Evolutionary conservation across 352 stramenopile genomes (phyloP), one percentile per base, ranked within the genome.

Genomic region (Elongisporangium prolatum): DNA sequence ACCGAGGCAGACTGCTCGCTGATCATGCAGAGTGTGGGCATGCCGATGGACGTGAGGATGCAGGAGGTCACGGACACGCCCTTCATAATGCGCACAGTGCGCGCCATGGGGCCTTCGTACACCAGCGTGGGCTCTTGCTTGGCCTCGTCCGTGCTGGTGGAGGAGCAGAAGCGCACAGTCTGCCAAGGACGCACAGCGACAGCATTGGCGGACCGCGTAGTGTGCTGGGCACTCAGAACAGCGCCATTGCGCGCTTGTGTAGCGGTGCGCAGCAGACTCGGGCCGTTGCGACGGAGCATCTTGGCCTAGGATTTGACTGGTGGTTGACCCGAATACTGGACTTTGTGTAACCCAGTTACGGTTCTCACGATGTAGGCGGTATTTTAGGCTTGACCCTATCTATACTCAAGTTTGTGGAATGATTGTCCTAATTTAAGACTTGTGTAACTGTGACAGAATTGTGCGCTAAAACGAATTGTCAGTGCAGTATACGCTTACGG

Each of bases 21-120:
- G 21, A 92, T 53, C n/a, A 83, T 54, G 57, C 81, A 92, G 18
- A 91, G 66, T 47, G 81, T 71, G 10, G 85, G 85, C 85, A 95
- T 95, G 13, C 85, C 85, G 24, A 91, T 64, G 9, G 75, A 84
- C 60, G 85, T 95, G 65, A 95, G 75, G 21, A 77, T 70, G 63
- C 85, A 95, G 21, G 83, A 93, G 10, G 83, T 95, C 20, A 95
- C 62, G 4, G 85, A 95, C 40, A 95, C 81, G n/a, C 77, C 81
- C 68, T 95, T 95, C 83, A 93, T 95, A 25, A 93, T 70, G 11
- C 81, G 84, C 50, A 95, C 85, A 18, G 81, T 79, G 51, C 81
- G 81, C 7, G 75, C 67, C 76, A 93, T 90, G 7, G 84, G 84
- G 5, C 69, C 84, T 54, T 78, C 61, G 57, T 93, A 93, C 55